Conservation (phyloP, 2,329 filamentous ascomycete species). For the Microsporum canis region DNA sequence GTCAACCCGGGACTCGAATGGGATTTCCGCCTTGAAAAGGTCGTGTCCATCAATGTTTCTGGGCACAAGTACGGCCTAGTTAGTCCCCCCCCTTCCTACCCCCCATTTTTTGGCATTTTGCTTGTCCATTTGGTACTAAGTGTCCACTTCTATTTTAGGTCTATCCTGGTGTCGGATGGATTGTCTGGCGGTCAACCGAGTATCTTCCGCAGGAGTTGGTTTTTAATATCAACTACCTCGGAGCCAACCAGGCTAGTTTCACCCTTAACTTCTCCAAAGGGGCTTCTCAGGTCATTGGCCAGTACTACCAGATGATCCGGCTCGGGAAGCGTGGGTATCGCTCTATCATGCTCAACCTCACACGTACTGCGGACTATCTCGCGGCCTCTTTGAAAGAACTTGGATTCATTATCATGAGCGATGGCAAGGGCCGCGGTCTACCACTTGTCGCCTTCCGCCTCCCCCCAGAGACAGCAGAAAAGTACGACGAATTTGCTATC, state of each 20-base stretch:
- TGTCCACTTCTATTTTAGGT: constrained; percentile 41
- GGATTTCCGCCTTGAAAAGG: constrained; percentile 84
- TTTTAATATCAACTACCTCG: constrained; percentile 99
- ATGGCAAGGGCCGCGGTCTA: constrained; percentile 63
- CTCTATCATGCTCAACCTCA: constrained; percentile 88
- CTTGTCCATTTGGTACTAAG: too few relatives aligned
- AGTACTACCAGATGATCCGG: constrained; percentile 95
- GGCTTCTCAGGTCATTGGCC: constrained; percentile 85
- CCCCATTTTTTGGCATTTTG: too few relatives aligned
- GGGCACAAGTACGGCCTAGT: constrained; percentile 73
- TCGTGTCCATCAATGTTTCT: constrained; percentile 87
- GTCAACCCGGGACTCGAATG: constrained; percentile 71
- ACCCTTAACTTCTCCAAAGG: constrained; percentile 97
- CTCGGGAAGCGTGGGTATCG: constrained; percentile 87
- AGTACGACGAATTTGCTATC: constrained; percentile 62
- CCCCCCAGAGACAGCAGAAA: constrained; percentile 41
- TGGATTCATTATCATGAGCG: constrained; percentile 80
- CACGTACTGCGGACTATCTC: constrained; percentile 79
- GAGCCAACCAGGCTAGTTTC: constrained; percentile 88
- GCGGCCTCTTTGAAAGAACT: constrained; percentile 58
- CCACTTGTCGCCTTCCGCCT: constrained; percentile 86
- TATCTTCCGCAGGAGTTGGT: constrained; percentile 82
- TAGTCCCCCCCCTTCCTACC: not conserved
- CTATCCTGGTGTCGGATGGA: constrained; percentile 91
- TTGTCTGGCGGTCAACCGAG: constrained; percentile 74